Percentiles rank a stretch among this genome's conserved stretches.
Conservation (phyloP, 2,329 filamentous ascomycete genomes). For the Bisporella sp. region DNA sequence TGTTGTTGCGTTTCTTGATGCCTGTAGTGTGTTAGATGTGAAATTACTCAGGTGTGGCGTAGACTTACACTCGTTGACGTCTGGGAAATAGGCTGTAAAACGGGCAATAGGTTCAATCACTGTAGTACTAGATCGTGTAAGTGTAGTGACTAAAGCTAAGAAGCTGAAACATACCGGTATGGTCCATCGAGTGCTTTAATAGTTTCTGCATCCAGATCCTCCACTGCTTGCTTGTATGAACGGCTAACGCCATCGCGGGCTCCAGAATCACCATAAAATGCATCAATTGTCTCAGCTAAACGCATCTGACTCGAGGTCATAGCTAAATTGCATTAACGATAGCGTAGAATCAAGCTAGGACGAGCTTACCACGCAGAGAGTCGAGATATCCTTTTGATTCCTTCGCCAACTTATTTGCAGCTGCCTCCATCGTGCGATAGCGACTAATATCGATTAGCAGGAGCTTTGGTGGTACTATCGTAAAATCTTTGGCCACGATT, state of each 20-base stretch:
- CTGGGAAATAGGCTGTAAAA: slow-evolving; percentile 97
- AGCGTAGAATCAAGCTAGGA: no score
- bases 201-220: slow-evolving; percentile 94
- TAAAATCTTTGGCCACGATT: no score
- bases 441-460: slow-evolving; percentile 48
- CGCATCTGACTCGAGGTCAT: slow-evolving; percentile 99
- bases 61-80: slow-evolving; percentile 85
- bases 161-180: slow-evolving; percentile 55
- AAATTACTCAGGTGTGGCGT: neutral
- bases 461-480: no score
- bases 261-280: slow-evolving; percentile 95
- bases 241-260: slow-evolving; percentile 91
- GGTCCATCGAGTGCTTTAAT: slow-evolving; percentile 97
- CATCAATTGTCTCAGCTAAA: slow-evolving; percentile 98
- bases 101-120: slow-evolving; percentile 92
- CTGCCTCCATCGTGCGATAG: slow-evolving; percentile 95
- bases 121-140: slow-evolving; percentile 55
- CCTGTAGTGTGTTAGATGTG: slow-evolving; percentile 36
- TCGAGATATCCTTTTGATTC: slow-evolving; percentile 98
- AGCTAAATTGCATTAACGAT: slow-evolving; percentile 43
- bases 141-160: neutral
- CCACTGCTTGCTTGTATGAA: slow-evolving; percentile 97
- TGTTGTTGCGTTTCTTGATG: slow-evolving; percentile 98
- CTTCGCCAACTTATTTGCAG: slow-evolving; percentile 86
- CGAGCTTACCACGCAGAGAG: slow-evolving; percentile 68